Conservation (phyloP, 2,329 filamentous ascomycete species). For the Sporothrix luriei region DNA sequence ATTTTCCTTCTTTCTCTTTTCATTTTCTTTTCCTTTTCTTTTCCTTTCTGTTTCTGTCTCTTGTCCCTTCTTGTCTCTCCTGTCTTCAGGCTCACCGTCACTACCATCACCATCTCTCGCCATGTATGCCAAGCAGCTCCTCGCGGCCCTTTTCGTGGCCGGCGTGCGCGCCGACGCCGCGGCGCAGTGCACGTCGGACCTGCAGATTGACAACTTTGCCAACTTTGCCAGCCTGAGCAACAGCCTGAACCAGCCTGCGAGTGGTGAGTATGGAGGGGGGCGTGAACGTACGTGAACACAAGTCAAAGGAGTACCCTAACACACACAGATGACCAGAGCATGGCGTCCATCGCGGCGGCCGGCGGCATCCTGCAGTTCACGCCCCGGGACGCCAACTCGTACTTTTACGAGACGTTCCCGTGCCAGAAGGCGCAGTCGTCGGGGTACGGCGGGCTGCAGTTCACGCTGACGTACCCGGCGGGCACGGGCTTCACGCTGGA, state of each 20-base stretch:
- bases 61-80: background rate
- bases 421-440: slow-evolving; percentile 31
- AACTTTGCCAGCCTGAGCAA: slow-evolving; percentile 32
- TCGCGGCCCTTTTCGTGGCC: slow-evolving; percentile 31
- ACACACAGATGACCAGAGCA: slow-evolving; percentile 31
- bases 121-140: slow-evolving; percentile 29
- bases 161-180: slow-evolving; percentile 21
- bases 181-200: slow-evolving; percentile 29
- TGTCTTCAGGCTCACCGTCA: background rate
- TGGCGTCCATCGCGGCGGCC: slow-evolving; percentile 27
- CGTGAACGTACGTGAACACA: slow-evolving; percentile 18
- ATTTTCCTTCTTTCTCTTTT: background rate
- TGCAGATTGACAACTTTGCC: slow-evolving; percentile 34
- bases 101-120: slow-evolving; percentile 1
- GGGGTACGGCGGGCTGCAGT: slow-evolving; percentile 33
- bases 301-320: background rate
- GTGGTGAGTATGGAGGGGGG: no score
- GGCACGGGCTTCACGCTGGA: slow-evolving; percentile 33
- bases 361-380: slow-evolving; percentile 31
- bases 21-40: background rate
- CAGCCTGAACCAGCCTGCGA: slow-evolving; percentile 31
- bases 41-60: background rate
- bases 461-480: slow-evolving; percentile 33
- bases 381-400: slow-evolving; percentile 32
- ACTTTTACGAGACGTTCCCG: slow-evolving; percentile 34